Base-by-base conservation (phyloP, 106 monocot species). In the Ottelia alismoides region DNA sequence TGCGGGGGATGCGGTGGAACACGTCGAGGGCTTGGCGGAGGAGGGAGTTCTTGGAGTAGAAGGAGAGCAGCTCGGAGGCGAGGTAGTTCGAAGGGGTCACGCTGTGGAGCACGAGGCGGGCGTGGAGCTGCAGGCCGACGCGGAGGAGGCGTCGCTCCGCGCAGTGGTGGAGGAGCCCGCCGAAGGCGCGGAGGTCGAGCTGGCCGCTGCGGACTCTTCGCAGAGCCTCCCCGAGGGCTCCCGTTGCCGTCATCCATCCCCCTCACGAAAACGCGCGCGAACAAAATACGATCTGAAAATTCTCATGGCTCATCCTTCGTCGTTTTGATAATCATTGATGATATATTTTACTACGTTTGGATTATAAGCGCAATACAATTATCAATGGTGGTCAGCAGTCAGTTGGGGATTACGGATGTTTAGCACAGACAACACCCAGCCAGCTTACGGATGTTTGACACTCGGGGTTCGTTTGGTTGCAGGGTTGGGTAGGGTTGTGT, bases 41-140 rank as follows among this genome's bases (percentile, higher is more conserved):
- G 22, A 16, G 49, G 27, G 49, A 46, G 47, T 48, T 47, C 16
- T 57, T 56, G 56, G 66, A 56, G 47, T 66, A 66, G 46, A 66
- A 25, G 11, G 57, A 45, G 48, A 66, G 48, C 49, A 66, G 56
- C 66, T 66, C 57, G 47, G 66, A 66, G 19, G 31, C 66, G 24
- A 66, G 66, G 49, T 48, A 57, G 49, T 66, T 66, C 4, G 14
- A 30, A 17, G 66, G 66, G 46, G 44, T 1, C 22, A 49, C 20
- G 66, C 57, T 57, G 49, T 25, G 20, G 30, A 66, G 30, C 31
- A 66, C 29, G 57, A 66, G 12, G 31, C 66, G 66, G 31, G 57
- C 57, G 22, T 66, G 66, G 5, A 66, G 66, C 27, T 55, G 55
- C 27, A 45, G 45, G 22, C 55, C 65, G 4, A 18, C 21, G 55